A percentile compares a stretch with the other conserved stretches of the same genome.
Evolutionary conservation across 2,329 filamentous ascomycete genomes (phyloP).

Genomic region (Chrysosporium queenslandicum): DNA sequence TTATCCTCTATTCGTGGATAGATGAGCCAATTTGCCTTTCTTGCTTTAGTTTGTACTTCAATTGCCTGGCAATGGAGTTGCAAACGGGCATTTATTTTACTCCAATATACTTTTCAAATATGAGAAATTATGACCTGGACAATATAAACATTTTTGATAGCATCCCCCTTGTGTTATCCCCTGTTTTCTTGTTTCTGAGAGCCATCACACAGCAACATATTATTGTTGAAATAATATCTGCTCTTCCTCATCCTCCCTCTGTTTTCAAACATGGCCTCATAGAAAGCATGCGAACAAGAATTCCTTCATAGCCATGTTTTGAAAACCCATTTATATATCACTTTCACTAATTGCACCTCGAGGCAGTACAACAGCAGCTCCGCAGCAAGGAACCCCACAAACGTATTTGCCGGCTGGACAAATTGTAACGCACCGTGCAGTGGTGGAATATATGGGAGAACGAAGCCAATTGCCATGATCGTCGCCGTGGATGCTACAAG

Average conservation of each 20-base stretch:
- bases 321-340: slow-evolving; percentile 3
- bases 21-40: no score
- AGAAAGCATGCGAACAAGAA: neutral
- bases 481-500: neutral
- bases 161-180: neutral
- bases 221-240: slow-evolving; percentile 3
- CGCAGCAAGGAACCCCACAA: neutral
- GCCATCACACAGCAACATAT: no score
- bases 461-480: neutral
- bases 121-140: no score
- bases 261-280: neutral
- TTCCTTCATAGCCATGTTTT: neutral
- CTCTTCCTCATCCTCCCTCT: neutral
- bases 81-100: neutral
- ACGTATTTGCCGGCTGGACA: neutral
- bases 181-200: neutral
- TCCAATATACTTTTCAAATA: neutral
- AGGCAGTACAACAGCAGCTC: slow-evolving; percentile 1
- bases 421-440: neutral
- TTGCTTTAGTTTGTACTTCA: no score
- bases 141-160: neutral
- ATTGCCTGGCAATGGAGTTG: neutral
- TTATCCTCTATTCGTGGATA: no score
- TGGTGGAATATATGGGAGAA: neutral
- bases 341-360: slow-evolving; percentile 1